Evolutionary conservation across 2,329 filamentous ascomycete species (phyloP).

Genomic region (Simplicillium aogashimaense): DNA sequence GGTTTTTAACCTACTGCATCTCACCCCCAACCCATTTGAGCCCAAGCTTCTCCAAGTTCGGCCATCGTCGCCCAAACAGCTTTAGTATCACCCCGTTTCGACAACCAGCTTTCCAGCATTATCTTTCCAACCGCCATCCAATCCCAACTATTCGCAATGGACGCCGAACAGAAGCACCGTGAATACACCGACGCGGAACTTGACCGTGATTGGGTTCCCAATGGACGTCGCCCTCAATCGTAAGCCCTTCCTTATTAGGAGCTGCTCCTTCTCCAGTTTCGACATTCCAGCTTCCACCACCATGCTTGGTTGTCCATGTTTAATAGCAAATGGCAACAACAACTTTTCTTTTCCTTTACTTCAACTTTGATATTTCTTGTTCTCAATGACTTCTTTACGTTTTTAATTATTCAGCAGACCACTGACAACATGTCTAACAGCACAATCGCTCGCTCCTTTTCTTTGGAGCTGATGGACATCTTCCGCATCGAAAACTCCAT

Average conservation of each 20-base stretch:
- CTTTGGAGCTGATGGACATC: conserved; percentile 74
- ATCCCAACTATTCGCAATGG: conserved; percentile 3
- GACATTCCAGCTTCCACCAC: too few species aligned
- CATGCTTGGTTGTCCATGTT: too few species aligned
- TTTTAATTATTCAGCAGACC: too few species aligned
- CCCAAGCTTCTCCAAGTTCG: not conserved
- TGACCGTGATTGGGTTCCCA: conserved; percentile 73
- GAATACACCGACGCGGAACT: conserved; percentile 53
- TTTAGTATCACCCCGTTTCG: too few species aligned
- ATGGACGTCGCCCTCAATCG: conserved; percentile 70
- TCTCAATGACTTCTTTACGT: too few species aligned
- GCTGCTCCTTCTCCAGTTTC: conserved; percentile 33
- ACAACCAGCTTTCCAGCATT: too few species aligned
- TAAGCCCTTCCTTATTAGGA: conserved; percentile 52
- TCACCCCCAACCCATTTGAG: not conserved
- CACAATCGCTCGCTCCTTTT: conserved; percentile 81
- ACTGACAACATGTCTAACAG: conserved; percentile 31
- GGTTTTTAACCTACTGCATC: not conserved
- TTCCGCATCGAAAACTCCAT: conserved; percentile 79
- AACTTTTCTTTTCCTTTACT: too few species aligned
- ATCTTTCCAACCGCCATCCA: conserved; percentile 1
- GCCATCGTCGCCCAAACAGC: not conserved
- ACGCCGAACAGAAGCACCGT: not conserved
- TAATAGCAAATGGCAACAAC: too few species aligned
- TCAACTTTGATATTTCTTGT: too few species aligned